These are phyloP conservation scores for Arxiozyma heterogenica DNA, from an alignment of 1,139 yeast species.

Conservation along the genomic window DNA sequence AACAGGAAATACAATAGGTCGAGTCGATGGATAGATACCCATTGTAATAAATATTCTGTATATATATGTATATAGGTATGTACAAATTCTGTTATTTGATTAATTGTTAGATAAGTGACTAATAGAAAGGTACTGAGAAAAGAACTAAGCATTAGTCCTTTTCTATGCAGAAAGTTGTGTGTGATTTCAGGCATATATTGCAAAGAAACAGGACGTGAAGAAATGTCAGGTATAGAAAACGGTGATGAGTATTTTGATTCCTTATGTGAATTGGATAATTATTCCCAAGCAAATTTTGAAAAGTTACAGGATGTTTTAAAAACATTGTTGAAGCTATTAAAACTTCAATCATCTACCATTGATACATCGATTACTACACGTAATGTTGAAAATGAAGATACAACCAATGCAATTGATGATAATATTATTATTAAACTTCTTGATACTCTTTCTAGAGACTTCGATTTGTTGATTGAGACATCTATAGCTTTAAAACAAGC, in stretches of 20 bases:
- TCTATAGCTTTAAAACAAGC: slow-evolving; percentile 16
- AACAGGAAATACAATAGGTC: neutral
- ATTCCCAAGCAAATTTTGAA: slow-evolving; percentile 16
- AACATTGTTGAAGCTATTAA: slow-evolving; percentile 11
- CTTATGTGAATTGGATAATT: slow-evolving; percentile 24
- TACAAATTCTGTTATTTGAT: neutral
- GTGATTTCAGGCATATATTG: neutral
- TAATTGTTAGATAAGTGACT: neutral
- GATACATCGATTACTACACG: neutral
- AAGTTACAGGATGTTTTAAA: slow-evolving; percentile 12
- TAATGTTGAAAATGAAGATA: neutral
- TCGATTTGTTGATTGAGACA: slow-evolving; percentile 10
- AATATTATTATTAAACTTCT: slow-evolving; percentile 10
- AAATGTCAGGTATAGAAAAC: slow-evolving; percentile 1
- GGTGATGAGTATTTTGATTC: slow-evolving; percentile 19
- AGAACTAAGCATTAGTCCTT: neutral
- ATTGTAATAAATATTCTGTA: too few species aligned
- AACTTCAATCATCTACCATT: neutral
- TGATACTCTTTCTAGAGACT: slow-evolving; percentile 8
- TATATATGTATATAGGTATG: neutral
- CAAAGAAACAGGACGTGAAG: slow-evolving; percentile 1
- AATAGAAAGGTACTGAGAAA: neutral
- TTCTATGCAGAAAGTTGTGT: neutral
- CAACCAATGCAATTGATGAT: slow-evolving; percentile 12
- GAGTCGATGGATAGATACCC: too few species aligned